Conservation (phyloP, 1,284 basidiomycete genomes). For the Puccinia hordei region DNA sequence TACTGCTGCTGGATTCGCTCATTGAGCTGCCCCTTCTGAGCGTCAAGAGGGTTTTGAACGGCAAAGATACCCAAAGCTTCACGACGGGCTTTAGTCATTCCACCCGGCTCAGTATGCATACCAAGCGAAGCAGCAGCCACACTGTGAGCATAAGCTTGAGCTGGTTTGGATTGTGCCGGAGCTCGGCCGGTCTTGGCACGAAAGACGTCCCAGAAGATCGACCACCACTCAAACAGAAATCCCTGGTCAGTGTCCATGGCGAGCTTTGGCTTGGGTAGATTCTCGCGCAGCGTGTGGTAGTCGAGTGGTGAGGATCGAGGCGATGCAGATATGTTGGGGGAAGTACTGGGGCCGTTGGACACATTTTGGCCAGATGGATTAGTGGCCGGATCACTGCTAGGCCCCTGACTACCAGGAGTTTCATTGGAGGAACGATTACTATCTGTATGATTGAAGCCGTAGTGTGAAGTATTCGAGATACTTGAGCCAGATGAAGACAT, state of each 20-base stretch:
- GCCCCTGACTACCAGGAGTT: constrained; percentile 12
- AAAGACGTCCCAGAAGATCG: constrained; percentile 51
- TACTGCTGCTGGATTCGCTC: constrained; percentile 40
- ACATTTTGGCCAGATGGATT: constrained; percentile 15
- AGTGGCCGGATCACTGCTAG: background rate
- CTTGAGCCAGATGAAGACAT: constrained; percentile 50
- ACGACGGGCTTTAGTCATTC: constrained; percentile 38
- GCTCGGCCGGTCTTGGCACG: constrained; percentile 49
- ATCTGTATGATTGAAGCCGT: constrained; percentile 46
- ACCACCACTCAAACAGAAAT: constrained; percentile 50
- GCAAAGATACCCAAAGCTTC: constrained; percentile 45
- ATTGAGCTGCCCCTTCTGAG: constrained; percentile 29
- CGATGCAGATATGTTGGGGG: constrained; percentile 30
- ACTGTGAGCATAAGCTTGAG: constrained; percentile 43
- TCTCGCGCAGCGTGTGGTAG: constrained; percentile 13
- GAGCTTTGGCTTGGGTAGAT: constrained; percentile 43
- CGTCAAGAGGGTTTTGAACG: constrained; percentile 31
- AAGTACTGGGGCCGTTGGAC: background rate
- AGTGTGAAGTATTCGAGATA: constrained; percentile 47
- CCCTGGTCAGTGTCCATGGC: constrained; percentile 51
- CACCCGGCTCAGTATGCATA: constrained; percentile 14
- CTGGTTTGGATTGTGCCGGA: constrained; percentile 22
- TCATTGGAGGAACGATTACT: constrained; percentile 36
- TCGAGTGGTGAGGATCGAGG: constrained; percentile 33
- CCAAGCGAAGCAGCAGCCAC: constrained; percentile 41